phyloP scores from a whole-genome alignment of 75 land plant species.

The Sequoiadendron giganteum region DNA sequence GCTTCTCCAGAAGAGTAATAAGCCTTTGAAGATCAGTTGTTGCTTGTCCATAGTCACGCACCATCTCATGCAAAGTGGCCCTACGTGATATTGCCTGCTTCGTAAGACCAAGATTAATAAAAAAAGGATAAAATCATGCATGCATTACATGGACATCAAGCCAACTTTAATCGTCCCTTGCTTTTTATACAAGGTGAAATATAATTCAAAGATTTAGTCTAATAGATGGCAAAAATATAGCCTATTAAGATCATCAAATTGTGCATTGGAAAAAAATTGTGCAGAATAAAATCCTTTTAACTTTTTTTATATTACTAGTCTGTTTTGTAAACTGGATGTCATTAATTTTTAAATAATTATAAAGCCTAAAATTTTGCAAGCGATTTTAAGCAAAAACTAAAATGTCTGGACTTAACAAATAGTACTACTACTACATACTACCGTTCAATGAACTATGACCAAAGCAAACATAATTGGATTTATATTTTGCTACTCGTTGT shows the following conservation, averaged over 20 bases:
- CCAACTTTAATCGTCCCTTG: background rate
- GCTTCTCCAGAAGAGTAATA: constrained; percentile 57
- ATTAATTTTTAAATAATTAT: too few relatives aligned
- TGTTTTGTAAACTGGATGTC: background rate
- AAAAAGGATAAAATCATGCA: background rate
- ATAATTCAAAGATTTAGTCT: background rate
- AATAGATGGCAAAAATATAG: background rate
- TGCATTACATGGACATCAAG: background rate
- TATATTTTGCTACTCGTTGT: background rate
- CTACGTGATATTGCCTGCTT: constrained; percentile 88
- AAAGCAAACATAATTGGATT: background rate
- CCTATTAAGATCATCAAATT: background rate
- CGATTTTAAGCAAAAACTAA: background rate
- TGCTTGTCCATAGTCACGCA: constrained; percentile 86
- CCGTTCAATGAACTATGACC: background rate
- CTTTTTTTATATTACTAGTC: background rate
- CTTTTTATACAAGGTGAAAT: background rate
- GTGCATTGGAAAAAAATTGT: background rate
- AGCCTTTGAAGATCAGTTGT: constrained; percentile 70
- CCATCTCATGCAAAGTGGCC: constrained; percentile 85
- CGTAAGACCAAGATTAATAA: background rate
- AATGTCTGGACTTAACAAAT: background rate
- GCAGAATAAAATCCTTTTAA: background rate
- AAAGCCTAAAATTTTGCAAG: background rate
- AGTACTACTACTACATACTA: background rate